Percentiles rank a stretch among this genome's conserved stretches.
Conservation (phyloP, 768 basidiomycete genomes). For the Trametes meyenii region DNA sequence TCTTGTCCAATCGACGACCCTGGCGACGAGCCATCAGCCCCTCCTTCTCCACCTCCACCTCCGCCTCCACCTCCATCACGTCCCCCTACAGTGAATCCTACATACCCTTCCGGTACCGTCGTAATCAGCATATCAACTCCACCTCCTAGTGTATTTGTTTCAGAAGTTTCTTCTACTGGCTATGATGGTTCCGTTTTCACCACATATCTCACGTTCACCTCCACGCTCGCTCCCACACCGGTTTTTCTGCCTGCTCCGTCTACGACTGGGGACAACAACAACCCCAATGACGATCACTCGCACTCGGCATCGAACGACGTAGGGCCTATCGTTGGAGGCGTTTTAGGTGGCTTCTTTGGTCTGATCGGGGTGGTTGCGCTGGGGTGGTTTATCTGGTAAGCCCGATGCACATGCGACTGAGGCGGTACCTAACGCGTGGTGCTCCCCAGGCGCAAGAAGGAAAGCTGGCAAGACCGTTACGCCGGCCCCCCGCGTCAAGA, state of each 20-base stretch:
- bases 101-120: slow-evolving; percentile 9
- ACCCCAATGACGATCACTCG: slow-evolving; percentile 17
- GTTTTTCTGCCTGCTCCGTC: slow-evolving; percentile 28
- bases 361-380: slow-evolving; percentile 46
- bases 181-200: slow-evolving; percentile 45
- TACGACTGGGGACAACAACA: slow-evolving; percentile 5
- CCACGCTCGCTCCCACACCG: slow-evolving; percentile 38
- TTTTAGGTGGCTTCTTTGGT: slow-evolving; percentile 57
- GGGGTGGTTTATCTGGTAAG: slow-evolving; percentile 56
- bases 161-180: slow-evolving; percentile 40
- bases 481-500: slow-evolving; percentile 3
- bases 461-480: slow-evolving; percentile 23
- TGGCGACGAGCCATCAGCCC: slow-evolving; percentile 4
- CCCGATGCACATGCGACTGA: slow-evolving; percentile 20
- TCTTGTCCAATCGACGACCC: slow-evolving; percentile 32
- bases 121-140: slow-evolving; percentile 29
- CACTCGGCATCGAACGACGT: slow-evolving; percentile 32
- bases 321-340: slow-evolving; percentile 55
- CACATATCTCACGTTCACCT: slow-evolving; percentile 40
- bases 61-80: neutral
- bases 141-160: slow-evolving; percentile 37
- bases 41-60: slow-evolving; percentile 5
- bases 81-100: neutral
- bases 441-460: slow-evolving; percentile 44
- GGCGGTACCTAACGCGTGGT: slow-evolving; percentile 5